Percentiles rank a stretch among this genome's conserved stretches.
These are phyloP conservation scores for Gonium pectorale DNA, from an alignment of 139 green algal genomes.

Conservation along the genomic window DNA sequence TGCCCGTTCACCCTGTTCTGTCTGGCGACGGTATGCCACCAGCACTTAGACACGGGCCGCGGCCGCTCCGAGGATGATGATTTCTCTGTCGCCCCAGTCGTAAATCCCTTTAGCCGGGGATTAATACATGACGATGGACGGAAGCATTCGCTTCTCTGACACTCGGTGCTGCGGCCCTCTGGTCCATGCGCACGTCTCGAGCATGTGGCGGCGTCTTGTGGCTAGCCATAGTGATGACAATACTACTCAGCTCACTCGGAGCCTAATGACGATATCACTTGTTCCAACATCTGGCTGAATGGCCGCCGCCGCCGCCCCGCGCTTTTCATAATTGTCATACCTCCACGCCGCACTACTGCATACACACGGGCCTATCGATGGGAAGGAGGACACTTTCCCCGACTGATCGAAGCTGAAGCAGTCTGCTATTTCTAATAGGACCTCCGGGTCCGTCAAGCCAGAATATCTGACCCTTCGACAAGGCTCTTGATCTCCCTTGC, in stretches of 20 bases:
- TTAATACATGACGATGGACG: conserved; percentile 73
- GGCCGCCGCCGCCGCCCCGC: no score
- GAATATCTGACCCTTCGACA: conserved; percentile 62
- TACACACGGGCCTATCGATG: not conserved
- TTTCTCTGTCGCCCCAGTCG: conserved; percentile 74
- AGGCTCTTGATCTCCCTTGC: not conserved
- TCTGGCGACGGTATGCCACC: no score
- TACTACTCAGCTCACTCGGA: conserved; percentile 71
- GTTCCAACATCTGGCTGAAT: conserved; percentile 47
- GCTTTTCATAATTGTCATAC: no score
- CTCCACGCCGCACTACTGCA: not conserved
- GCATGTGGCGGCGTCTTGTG: not conserved
- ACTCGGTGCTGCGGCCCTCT: not conserved
- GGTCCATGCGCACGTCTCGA: no score
- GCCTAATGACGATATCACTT: conserved; percentile 58
- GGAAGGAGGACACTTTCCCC: conserved; percentile 67
- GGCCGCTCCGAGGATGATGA: conserved; percentile 56
- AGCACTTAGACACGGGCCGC: no score
- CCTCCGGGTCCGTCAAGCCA: conserved; percentile 65
- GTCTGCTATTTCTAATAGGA: conserved; percentile 42
- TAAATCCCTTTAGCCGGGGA: conserved; percentile 69
- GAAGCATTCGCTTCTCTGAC: conserved; percentile 64
- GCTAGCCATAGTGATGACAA: conserved; percentile 60
- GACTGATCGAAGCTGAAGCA: conserved; percentile 66
- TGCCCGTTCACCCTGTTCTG: no score